Percentiles rank a stretch among this genome's conserved stretches.
Conservation (phyloP, 139 green algal species). For the Mychonastes homosphaera region DNA sequence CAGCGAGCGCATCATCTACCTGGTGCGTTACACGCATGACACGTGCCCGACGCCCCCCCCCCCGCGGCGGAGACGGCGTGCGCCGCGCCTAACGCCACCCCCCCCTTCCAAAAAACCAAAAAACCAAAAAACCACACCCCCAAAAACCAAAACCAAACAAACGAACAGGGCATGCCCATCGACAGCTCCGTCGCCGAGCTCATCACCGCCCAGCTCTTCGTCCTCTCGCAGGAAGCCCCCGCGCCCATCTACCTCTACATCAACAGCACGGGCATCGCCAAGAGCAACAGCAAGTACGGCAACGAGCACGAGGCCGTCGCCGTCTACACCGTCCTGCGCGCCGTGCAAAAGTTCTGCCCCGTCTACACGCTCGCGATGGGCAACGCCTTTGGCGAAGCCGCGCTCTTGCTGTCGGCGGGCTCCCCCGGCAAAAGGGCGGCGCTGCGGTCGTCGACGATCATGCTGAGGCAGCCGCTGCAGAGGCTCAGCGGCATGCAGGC, state of each 20-base stretch:
- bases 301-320: constrained; percentile 97
- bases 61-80: no score
- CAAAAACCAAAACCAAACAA: no score
- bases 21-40: no score
- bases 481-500: constrained; percentile 81
- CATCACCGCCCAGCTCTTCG: constrained; percentile 44
- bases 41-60: no score
- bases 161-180: constrained; percentile 49
- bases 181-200: constrained; percentile 45
- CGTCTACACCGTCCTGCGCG: constrained; percentile 96
- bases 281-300: constrained; percentile 84
- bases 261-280: constrained; percentile 93
- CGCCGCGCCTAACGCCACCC: no score
- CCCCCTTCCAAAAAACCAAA: no score
- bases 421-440: constrained; percentile 78
- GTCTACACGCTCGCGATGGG: constrained; percentile 88
- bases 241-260: constrained; percentile 98
- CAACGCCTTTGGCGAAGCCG: constrained; percentile 92
- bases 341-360: constrained; percentile 73
- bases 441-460: constrained; percentile 89
- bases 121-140: no score
- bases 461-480: constrained; percentile 93
- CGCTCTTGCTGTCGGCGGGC: constrained; percentile 86
- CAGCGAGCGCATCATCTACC: constrained; percentile 96
- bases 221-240: constrained; percentile 45